Conservation (phyloP, 352 stramenopile genomes). For the Blastocystis sp. region DNA sequence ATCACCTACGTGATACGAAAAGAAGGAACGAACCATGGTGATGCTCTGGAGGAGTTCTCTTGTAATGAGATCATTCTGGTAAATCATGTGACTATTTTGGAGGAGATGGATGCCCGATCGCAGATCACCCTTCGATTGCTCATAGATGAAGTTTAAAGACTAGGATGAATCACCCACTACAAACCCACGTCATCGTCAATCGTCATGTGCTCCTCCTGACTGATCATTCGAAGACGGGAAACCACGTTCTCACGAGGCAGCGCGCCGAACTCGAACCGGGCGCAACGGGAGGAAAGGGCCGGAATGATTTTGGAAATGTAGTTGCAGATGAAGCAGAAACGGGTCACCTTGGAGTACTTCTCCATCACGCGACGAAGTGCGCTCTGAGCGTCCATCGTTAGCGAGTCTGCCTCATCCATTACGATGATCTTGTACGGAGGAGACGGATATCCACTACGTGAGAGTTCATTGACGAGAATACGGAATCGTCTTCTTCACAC, state of each 20-base stretch:
- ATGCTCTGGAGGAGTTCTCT: constrained; percentile 19
- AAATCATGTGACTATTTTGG: constrained; percentile 51
- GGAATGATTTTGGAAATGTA: constrained; percentile 88
- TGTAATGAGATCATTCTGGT: constrained; percentile 13
- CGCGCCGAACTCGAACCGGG: constrained; percentile 62
- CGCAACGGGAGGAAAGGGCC: constrained; percentile 86
- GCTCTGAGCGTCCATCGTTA: constrained; percentile 85
- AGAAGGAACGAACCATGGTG: too few species aligned
- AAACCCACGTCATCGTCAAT: not conserved
- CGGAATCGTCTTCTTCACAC: constrained; percentile 28
- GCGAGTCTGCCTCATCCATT: constrained; percentile 88
- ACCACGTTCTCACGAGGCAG: constrained; percentile 45
- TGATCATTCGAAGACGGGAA: constrained; percentile 10
- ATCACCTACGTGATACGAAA: too few species aligned
- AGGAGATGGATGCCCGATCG: constrained; percentile 41
- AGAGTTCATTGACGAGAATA: not conserved
- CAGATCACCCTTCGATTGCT: constrained; percentile 51
- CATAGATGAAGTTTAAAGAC: constrained; percentile 33
- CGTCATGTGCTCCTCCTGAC: constrained; percentile 13
- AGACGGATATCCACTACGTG: constrained; percentile 41
- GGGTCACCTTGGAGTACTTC: constrained; percentile 90
- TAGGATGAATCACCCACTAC: not conserved
- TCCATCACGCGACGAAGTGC: constrained; percentile 76
- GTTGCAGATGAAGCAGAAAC: constrained; percentile 96
- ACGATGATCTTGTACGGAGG: constrained; percentile 85